These are phyloP conservation scores for Geopyxis carbonaria DNA, from an alignment of 495 filamentous ascomycete genomes.

Conservation along the genomic window DNA sequence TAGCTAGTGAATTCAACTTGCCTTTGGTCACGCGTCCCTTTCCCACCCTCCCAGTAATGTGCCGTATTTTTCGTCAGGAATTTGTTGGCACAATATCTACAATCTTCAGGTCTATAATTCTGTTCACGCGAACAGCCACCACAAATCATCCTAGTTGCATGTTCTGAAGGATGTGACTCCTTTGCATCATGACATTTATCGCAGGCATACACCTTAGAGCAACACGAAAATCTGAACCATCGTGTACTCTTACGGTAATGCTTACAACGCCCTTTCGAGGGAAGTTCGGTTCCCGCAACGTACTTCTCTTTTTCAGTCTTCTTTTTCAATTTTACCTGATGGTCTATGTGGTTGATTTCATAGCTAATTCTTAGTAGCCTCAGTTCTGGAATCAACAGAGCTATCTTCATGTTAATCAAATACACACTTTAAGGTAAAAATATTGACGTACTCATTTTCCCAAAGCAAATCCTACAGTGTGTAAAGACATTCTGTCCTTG, in stretches of 20 bases:
- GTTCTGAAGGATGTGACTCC: conserved; percentile 59
- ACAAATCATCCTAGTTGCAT: conserved; percentile 81
- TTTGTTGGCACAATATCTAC: conserved; percentile 54
- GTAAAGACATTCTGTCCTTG: conserved; percentile 61
- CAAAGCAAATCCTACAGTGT: conserved; percentile 66
- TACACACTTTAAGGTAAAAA: neutral
- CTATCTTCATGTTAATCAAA: conserved; percentile 1
- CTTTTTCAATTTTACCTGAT: conserved; percentile 29
- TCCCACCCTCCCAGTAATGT: conserved; percentile 87
- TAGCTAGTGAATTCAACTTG: neutral
- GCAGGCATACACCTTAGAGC: conserved; percentile 45
- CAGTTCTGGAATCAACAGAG: conserved; percentile 59
- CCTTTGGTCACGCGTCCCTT: conserved; percentile 4
- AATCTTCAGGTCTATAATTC: conserved; percentile 64
- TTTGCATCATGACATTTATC: conserved; percentile 68
- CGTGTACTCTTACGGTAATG: conserved; percentile 69
- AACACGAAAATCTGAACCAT: conserved; percentile 63
- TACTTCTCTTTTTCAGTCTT: conserved; percentile 53
- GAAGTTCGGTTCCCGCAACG: conserved; percentile 61
- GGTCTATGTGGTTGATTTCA: conserved; percentile 23
- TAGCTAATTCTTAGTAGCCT: conserved; percentile 59
- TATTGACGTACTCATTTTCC: conserved; percentile 49
- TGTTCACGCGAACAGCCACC: conserved; percentile 71
- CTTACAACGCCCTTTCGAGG: conserved; percentile 51
- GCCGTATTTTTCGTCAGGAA: conserved; percentile 46